Percentiles rank a stretch among this genome's conserved stretches.
Evolutionary conservation across 805 yeast genomes (phyloP).

Genomic region (Nematodospora valgi): DNA sequence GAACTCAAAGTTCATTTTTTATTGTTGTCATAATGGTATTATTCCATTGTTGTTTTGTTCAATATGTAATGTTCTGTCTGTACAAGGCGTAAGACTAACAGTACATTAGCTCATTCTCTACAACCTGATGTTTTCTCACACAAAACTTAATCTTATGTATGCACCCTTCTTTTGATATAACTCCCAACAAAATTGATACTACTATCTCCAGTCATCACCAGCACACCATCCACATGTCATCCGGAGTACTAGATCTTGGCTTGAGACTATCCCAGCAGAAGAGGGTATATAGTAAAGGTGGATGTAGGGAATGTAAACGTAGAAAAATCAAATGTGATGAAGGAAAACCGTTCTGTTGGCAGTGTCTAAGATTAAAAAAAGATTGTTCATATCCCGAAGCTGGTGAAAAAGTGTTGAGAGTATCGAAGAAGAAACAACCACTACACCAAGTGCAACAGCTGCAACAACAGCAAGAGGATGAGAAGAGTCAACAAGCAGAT

Average conservation of each 20-base stretch:
- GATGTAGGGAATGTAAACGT: conserved; percentile 41
- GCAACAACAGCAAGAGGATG: conserved; percentile 2
- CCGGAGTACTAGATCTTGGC: conserved; percentile 6
- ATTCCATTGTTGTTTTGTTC: no score
- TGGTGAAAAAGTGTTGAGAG: conserved; percentile 36
- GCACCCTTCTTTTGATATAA: no score
- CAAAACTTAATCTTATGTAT: no score
- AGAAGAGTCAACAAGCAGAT: neutral
- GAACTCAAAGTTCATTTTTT: no score
- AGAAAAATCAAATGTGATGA: conserved; percentile 43
- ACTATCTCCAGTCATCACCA: neutral
- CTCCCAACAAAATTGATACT: neutral
- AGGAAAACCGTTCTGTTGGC: conserved; percentile 37
- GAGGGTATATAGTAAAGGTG: conserved; percentile 29
- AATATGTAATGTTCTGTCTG: no score
- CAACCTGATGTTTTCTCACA: no score
- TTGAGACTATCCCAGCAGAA: conserved; percentile 5
- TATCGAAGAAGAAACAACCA: conserved; percentile 15
- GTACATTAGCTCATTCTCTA: no score
- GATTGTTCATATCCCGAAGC: conserved; percentile 32
- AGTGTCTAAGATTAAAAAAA: conserved; percentile 33
- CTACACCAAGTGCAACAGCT: conserved; percentile 6
- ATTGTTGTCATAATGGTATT: no score
- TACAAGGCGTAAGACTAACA: no score
- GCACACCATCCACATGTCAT: conserved; percentile 4